These are phyloP conservation scores for Xerocomellus chrysenteron DNA, from an alignment of 768 basidiomycete species.

Conservation along the genomic window DNA sequence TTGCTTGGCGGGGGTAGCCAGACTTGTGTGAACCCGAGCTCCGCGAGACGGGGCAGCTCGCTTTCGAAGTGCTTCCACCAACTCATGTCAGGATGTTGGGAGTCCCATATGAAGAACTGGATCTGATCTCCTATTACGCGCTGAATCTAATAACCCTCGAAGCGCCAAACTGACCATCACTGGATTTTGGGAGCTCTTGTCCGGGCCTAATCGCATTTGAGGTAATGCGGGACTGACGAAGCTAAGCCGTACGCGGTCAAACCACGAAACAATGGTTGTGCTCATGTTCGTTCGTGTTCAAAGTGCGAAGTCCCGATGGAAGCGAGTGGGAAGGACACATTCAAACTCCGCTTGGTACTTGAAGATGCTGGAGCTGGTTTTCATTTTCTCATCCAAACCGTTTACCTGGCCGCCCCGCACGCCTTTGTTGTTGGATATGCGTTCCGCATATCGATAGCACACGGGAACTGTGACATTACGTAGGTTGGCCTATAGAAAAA, in stretches of 20 bases:
- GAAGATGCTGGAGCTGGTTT: neutral
- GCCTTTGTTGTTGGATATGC: conserved; percentile 49
- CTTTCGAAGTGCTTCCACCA: conserved; percentile 80
- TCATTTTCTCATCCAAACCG: conserved; percentile 27
- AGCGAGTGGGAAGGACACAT: neutral
- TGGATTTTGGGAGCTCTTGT: conserved; percentile 49
- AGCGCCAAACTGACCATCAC: conserved; percentile 55
- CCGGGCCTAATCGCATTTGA: conserved; percentile 61
- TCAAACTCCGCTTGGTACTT: conserved; percentile 29
- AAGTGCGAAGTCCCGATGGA: neutral
- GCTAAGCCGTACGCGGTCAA: conserved; percentile 21
- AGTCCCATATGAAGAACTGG: conserved; percentile 87
- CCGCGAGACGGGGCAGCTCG: conserved; percentile 60
- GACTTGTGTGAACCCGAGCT: conserved; percentile 73
- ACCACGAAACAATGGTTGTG: conserved; percentile 17
- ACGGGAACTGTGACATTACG: conserved; percentile 39
- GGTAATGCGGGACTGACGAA: conserved; percentile 44
- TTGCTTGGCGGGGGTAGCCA: conserved; percentile 88
- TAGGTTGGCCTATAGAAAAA: conserved; percentile 50
- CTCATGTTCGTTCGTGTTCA: conserved; percentile 7
- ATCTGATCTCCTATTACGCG: conserved; percentile 39
- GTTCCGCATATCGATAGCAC: conserved; percentile 58
- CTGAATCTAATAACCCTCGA: neutral
- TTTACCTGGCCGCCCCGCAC: conserved; percentile 48
- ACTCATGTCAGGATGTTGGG: conserved; percentile 52